phyloP scores from a whole-genome alignment of 129 eudicot species.

The Calendula officinalis region DNA sequence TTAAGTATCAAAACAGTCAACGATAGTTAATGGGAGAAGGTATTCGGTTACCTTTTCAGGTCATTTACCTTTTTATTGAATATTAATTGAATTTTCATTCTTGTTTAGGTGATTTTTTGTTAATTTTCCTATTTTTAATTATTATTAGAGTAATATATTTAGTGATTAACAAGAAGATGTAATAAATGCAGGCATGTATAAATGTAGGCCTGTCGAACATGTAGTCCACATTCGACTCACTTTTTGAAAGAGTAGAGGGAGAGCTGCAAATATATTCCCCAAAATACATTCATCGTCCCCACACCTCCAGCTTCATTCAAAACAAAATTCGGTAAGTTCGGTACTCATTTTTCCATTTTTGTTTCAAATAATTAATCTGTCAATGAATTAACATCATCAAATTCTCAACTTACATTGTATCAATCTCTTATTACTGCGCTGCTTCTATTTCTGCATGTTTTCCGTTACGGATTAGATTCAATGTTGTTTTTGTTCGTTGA shows the following conservation, averaged over 20 bases:
- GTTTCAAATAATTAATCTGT: not conserved
- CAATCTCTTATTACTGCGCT: not conserved
- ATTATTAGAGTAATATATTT: not conserved
- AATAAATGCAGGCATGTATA: conserved; percentile 1
- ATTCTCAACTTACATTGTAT: not conserved
- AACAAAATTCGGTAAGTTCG: conserved; percentile 18
- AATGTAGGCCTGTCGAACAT: not conserved
- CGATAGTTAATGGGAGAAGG: no score
- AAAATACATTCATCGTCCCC: conserved; percentile 3
- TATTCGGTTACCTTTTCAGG: no score
- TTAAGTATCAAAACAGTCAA: no score
- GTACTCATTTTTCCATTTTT: not conserved
- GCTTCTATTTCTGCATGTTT: not conserved
- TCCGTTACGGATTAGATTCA: conserved; percentile 5
- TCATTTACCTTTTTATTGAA: no score
- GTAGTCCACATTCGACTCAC: conserved; percentile 28
- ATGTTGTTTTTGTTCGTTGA: not conserved
- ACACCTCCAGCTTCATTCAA: not conserved
- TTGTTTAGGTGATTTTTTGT: no score
- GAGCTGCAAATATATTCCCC: not conserved
- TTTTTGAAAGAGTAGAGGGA: not conserved
- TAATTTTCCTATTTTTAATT: not conserved
- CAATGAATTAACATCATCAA: not conserved
- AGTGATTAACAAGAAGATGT: not conserved
- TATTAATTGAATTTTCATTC: no score